Evolutionary conservation across 2,329 filamentous ascomycete species (phyloP), one percentile per base, ranked within the genome.

Genomic region (Penicillium hesseltinei): DNA sequence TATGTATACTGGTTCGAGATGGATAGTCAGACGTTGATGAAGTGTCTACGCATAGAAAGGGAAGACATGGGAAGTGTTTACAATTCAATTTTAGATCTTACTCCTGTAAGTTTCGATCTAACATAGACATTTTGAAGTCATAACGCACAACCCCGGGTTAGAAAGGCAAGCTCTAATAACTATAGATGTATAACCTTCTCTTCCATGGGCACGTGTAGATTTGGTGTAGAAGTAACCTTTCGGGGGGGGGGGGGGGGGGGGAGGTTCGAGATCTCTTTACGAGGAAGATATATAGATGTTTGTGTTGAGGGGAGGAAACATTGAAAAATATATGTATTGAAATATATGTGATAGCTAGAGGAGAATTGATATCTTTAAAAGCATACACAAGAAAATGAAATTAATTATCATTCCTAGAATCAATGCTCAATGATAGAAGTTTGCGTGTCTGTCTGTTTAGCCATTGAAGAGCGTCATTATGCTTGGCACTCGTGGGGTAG

Each of bases 401-500:
- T 10, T 17, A 11, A 17, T 17, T 15, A 29, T 17, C 13, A 40
- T 15, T 27, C 21, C 5, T 2, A 40, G 47, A 7, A 29, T 21
- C 15, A 11, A 25, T 6, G 17, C 9, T 48, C 46, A 36, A 48
- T n/a, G 6, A 36, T 8, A n/a, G n/a, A 21, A 40, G 6, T 10
- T 25, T 19, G 47, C 21, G 13, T 48, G 10, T 9, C 46, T 48
- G 6, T 21, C 33, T 27, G 21, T 5, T 6, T 11, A 27, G 11
- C 27, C 27, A 48, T 56, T 56, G 25, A 36, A 40, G 36, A 29
- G 17, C 5, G 25, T 47, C 29, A 45, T 36, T 27, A 15, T 39
- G 44, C 44, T 52, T 52, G 38, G 38, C 49, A 52, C 29, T 45
- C 49, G 53, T 55, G 53, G 47, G 53, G 46, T 40, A 29, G 17